Evolutionary conservation across 345 rosid genomes (phyloP).

Genomic region (Pistacia integerrima): DNA sequence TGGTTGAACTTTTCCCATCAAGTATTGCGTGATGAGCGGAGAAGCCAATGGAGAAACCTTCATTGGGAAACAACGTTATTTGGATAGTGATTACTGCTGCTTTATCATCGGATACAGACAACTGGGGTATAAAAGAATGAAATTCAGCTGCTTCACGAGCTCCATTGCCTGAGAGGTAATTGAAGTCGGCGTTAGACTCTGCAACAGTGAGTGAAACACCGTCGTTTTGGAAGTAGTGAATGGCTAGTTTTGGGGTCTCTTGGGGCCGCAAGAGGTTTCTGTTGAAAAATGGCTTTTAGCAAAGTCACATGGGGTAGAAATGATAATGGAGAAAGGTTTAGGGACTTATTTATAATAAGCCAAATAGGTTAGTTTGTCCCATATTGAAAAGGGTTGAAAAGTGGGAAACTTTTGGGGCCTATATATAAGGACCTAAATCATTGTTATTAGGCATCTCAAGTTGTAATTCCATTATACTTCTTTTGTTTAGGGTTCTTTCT

Average conservation of each 20-base stretch:
- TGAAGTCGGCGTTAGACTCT: conserved; percentile 33
- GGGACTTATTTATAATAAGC: too few relatives aligned
- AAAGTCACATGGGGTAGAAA: too few relatives aligned
- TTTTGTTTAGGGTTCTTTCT: too few relatives aligned
- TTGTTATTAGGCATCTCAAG: too few relatives aligned
- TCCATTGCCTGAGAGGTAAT: conserved; percentile 22
- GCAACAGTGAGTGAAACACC: conserved; percentile 41
- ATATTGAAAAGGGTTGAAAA: too few relatives aligned
- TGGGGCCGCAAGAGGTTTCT: conserved; percentile 28
- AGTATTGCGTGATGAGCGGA: conserved; percentile 12
- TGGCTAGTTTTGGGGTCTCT: conserved; percentile 25
- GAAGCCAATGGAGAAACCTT: conserved; percentile 19
- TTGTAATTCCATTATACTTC: too few relatives aligned
- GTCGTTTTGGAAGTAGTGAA: conserved; percentile 25
- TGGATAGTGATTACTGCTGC: conserved; percentile 7
- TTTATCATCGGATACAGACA: conserved; percentile 23
- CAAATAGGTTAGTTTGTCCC: too few relatives aligned
- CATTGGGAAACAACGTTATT: conserved; percentile 19
- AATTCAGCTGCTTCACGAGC: conserved; percentile 27
- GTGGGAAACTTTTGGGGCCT: too few relatives aligned
- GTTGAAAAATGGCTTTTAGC: too few relatives aligned
- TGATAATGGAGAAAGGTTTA: too few relatives aligned
- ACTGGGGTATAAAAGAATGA: conserved; percentile 37
- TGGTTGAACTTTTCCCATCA: conserved; percentile 8
- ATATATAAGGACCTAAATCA: too few relatives aligned